Percentiles rank a stretch among this genome's conserved stretches.
These are phyloP conservation scores for Citrullus colocynthis DNA, from an alignment of 306 rosid genomes.

Conservation along the genomic window DNA sequence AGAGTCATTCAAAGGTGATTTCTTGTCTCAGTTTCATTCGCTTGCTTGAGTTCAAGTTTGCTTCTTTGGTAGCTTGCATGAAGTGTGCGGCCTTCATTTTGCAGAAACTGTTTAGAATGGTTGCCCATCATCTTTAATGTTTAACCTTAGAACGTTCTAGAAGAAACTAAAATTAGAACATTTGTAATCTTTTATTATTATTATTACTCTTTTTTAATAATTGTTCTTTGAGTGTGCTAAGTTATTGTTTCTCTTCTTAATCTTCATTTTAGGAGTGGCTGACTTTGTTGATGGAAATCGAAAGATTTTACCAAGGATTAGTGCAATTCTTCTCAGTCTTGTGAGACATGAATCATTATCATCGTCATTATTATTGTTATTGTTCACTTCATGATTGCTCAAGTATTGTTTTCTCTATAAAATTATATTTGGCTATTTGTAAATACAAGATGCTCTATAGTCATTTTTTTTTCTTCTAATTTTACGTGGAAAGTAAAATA, in stretches of 20 bases:
- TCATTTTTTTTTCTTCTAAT: background rate
- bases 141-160: background rate
- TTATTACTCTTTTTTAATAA: background rate
- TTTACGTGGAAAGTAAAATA: background rate
- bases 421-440: background rate
- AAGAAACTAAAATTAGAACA: too few relatives aligned
- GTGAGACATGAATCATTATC: constrained; percentile 30
- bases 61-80: constrained; percentile 19
- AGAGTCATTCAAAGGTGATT: constrained; percentile 68
- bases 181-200: too few relatives aligned
- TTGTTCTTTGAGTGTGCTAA: background rate
- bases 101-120: background rate
- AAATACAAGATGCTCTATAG: background rate
- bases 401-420: background rate
- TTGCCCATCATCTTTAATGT: background rate
- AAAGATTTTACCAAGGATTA: constrained; percentile 45
- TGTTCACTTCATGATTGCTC: background rate
- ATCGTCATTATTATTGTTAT: background rate
- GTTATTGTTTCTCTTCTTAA: constrained; percentile 2
- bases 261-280: constrained; percentile 45
- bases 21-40: constrained; percentile 20
- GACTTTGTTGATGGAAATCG: constrained; percentile 69
- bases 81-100: constrained; percentile 13
- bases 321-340: constrained; percentile 60
- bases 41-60: constrained; percentile 7